Evolutionary conservation across 495 filamentous ascomycete genomes (phyloP).

Genomic region (Emericellopsis terricola): DNA sequence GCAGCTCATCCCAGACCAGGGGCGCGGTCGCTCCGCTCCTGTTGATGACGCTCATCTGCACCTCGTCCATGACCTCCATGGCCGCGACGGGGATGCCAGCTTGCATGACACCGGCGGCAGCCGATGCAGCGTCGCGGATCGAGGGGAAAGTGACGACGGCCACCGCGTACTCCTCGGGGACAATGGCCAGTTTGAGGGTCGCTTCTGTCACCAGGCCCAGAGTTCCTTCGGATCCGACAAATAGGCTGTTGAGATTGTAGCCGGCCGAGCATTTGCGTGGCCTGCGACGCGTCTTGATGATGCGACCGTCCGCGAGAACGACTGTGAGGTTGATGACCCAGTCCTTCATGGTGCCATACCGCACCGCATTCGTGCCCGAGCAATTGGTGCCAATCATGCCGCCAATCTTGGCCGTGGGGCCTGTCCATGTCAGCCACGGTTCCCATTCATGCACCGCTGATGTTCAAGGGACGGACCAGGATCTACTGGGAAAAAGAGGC

Average conservation of each 20-base stretch:
- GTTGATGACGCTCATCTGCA: slow-evolving; percentile 68
- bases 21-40: slow-evolving; percentile 46
- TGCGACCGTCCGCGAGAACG: slow-evolving; percentile 58
- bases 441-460: too few relatives aligned
- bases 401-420: slow-evolving; percentile 44
- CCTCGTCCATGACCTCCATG: slow-evolving; percentile 70
- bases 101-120: slow-evolving; percentile 51
- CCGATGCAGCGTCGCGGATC: slow-evolving; percentile 53
- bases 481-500: slow-evolving; percentile 82
- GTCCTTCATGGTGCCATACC: slow-evolving; percentile 76
- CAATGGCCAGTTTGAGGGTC: slow-evolving; percentile 56
- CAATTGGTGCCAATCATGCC: slow-evolving; percentile 73
- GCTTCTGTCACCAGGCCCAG: slow-evolving; percentile 60
- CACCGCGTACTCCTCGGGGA: slow-evolving; percentile 55
- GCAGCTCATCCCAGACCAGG: slow-evolving; percentile 53
- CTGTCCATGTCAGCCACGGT: too few relatives aligned
- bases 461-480: slow-evolving; percentile 45
- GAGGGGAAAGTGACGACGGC: slow-evolving; percentile 61
- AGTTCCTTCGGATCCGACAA: slow-evolving; percentile 66
- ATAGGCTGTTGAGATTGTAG: slow-evolving; percentile 61
- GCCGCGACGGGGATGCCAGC: slow-evolving; percentile 57
- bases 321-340: slow-evolving; percentile 73
- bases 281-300: slow-evolving; percentile 58
- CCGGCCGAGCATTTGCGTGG: slow-evolving; percentile 67
- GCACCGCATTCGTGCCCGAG: slow-evolving; percentile 62